A percentile compares a stretch with the other conserved stretches of the same genome.
These are phyloP conservation scores for Globisporangium barbulae DNA, from an alignment of 352 stramenopile genomes.

Conservation along the genomic window DNA sequence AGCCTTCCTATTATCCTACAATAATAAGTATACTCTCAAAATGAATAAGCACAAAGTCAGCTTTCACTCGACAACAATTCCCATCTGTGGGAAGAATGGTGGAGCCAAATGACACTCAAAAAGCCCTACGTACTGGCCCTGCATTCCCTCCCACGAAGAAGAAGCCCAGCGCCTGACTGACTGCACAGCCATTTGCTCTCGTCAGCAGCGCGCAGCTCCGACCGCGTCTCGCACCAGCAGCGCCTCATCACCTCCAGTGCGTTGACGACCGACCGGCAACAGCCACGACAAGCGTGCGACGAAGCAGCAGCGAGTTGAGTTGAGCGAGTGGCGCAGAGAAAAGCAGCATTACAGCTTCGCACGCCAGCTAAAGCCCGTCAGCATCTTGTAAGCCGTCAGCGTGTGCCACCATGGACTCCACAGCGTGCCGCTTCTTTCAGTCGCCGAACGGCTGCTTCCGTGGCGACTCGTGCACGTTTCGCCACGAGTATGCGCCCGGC, in stretches of 20 bases:
- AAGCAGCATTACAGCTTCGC: too few species aligned
- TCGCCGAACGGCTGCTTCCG: constrained; percentile 68
- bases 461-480: constrained; percentile 60
- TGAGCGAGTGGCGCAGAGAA: background rate
- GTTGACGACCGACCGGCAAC: background rate
- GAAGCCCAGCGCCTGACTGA: background rate
- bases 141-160: constrained; percentile 7
- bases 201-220: background rate
- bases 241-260: background rate
- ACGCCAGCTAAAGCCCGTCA: background rate
- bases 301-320: background rate
- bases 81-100: background rate
- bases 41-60: too few species aligned
- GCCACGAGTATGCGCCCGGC: constrained; percentile 31
- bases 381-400: background rate
- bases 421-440: constrained; percentile 70
- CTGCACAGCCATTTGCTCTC: background rate
- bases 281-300: background rate
- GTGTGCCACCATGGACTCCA: constrained; percentile 8
- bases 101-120: constrained; percentile 12
- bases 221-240: constrained; percentile 4
- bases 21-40: too few species aligned
- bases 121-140: background rate
- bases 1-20: too few species aligned
- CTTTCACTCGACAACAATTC: too few species aligned